Conservation (phyloP, 257 asterid genomes). For the Petunia secreta region DNA sequence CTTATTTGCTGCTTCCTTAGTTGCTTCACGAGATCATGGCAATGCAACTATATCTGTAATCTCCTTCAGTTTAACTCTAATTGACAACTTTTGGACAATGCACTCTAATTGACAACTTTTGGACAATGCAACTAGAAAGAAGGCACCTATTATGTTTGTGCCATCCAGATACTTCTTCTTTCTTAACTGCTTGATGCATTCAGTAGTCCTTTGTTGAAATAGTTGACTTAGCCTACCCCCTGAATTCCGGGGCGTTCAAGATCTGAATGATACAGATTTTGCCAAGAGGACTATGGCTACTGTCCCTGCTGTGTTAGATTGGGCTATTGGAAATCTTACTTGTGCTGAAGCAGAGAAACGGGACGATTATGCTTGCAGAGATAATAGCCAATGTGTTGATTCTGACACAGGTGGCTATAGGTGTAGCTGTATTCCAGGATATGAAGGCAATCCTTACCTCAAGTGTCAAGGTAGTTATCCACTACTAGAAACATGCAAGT, state of each 20-base stretch:
- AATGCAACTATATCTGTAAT: not conserved
- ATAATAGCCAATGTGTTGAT: conserved; percentile 55
- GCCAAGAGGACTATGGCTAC: conserved; percentile 25
- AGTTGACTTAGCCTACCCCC: no score
- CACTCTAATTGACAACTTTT: no score
- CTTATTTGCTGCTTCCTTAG: no score
- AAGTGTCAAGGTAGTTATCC: conserved; percentile 59
- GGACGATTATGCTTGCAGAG: conserved; percentile 45
- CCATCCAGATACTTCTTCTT: not conserved
- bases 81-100: no score
- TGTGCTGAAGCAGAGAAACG: conserved; percentile 37
- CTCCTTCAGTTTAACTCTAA: not conserved
- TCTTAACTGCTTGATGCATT: not conserved
- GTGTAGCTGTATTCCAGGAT: conserved; percentile 57
- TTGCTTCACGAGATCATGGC: not conserved
- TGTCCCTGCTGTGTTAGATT: conserved; percentile 63
- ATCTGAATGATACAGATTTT: conserved; percentile 52
- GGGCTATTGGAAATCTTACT: conserved; percentile 63
- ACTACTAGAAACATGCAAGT: no score
- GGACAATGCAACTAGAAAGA: not conserved
- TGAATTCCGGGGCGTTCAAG: conserved; percentile 51
- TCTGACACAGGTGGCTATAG: conserved; percentile 59
- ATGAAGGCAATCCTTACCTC: conserved; percentile 72
- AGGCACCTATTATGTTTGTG: not conserved
- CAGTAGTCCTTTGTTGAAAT: no score